A percentile compares a stretch with the other conserved stretches of the same genome.
Conservation (phyloP, 2,329 filamentous ascomycete species). For the Venturia oleaginea region DNA sequence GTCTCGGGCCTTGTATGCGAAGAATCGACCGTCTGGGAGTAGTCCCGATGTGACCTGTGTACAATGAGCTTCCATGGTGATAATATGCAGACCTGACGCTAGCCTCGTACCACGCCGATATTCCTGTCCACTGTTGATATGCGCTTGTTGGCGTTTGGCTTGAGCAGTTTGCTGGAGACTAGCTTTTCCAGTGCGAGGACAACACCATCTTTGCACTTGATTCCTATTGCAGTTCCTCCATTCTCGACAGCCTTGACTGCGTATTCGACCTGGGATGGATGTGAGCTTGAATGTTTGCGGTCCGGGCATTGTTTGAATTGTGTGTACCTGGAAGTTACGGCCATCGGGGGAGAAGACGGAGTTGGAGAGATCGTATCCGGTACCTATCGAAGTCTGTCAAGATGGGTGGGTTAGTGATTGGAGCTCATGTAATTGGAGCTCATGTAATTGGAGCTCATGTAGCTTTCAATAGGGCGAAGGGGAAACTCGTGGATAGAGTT, state of each 20-base stretch:
- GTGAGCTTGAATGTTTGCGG: neutral
- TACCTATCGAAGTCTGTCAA: constrained; percentile 91
- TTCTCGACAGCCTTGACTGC: constrained; percentile 98
- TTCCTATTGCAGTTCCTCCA: constrained; percentile 90
- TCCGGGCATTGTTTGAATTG: neutral
- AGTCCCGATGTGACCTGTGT: constrained; percentile 89
- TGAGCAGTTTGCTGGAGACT: constrained; percentile 87
- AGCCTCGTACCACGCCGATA: constrained; percentile 69
- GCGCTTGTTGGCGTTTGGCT: constrained; percentile 90
- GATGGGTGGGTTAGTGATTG: too few species aligned
- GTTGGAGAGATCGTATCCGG: constrained; percentile 98
- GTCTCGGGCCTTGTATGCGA: constrained; percentile 86
- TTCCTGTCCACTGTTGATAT: constrained; percentile 93
- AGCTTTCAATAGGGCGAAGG: neutral
- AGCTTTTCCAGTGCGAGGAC: constrained; percentile 96
- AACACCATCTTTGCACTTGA: constrained; percentile 93
- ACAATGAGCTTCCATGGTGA: neutral
- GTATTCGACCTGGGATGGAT: constrained; percentile 63
- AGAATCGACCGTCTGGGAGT: constrained; percentile 89
- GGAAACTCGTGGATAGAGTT: neutral
- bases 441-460: neutral
- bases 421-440: too few species aligned
- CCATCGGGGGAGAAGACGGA: constrained; percentile 99
- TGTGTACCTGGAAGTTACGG: constrained; percentile 83
- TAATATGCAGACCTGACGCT: neutral